Evolutionary conservation across 2,329 filamentous ascomycete species (phyloP), one percentile per base, ranked within the genome.

Genomic region (Colletotrichum simmondsii): DNA sequence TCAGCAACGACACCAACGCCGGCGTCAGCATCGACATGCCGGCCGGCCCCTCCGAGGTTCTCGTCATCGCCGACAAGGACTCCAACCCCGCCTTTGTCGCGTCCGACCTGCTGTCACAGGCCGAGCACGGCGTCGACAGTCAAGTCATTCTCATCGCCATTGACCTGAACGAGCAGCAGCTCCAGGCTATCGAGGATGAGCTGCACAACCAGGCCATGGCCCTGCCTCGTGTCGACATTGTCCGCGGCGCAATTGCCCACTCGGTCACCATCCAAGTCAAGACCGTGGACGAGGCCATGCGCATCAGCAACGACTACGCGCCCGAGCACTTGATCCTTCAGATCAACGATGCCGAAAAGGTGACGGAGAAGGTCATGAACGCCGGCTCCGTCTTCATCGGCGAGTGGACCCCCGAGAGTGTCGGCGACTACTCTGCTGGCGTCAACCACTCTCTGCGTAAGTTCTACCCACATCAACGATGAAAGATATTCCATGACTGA

Each of bases 21-120:
- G 94, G 94, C 26, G 95, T 98, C 53, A 93, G 95, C 83, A 99
- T 99, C 78, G 97, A 99, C 81, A 99, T 99, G 97, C 97, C 97
- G 12, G 97, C 97, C 46, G 97, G 97, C 0, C 97, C 97, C 0
- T 98, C 95, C 46, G 97, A 99, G 82, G 95, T 99, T 3, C 90
- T 99, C n/a, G 97, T 99, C 69, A 89, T 99, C 64, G 97, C 97
- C 35, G 97, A 99, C 84, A 91, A 92, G 81, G 89, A 92, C 63
- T 92, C 97, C 62, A 96, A 97, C 81, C 96, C 97, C 5, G 95
- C 94, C 0, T 99, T 98, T 80, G 96, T 99, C 62, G 97, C 97
- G 5, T 97, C 95, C 2, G 97, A 99, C 81, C 89, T 99, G 24
- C 88, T 99, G 62, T 97, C 94, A 54, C 97, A 99, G 85, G 97